Evolutionary conservation across 352 stramenopile species (phyloP).

Genomic region (Globisporangium paddicum): DNA sequence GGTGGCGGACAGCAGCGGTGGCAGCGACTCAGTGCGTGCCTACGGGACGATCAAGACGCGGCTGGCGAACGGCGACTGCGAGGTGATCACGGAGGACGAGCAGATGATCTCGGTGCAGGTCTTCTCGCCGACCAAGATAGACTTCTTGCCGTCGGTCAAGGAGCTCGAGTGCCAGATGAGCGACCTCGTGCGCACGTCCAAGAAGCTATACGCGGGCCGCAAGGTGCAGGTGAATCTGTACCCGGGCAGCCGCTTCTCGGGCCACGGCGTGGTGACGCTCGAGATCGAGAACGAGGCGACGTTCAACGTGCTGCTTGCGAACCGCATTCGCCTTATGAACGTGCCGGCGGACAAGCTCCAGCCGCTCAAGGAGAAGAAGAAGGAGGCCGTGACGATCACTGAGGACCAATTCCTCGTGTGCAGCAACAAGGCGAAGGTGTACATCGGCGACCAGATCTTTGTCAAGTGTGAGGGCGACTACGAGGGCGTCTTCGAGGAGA

Average conservation of each 20-base stretch:
- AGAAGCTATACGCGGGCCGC: conserved; percentile 51
- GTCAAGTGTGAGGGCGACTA: conserved; percentile 58
- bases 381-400: conserved; percentile 43
- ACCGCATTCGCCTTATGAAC: conserved; percentile 65
- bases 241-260: conserved; percentile 60
- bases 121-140: conserved; percentile 31
- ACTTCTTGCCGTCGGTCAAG: conserved; percentile 51
- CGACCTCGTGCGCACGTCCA: conserved; percentile 37
- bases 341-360: conserved; percentile 57
- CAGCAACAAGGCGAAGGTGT: conserved; percentile 51
- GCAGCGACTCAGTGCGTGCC: conserved; percentile 26
- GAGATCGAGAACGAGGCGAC: conserved; percentile 28
- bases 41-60: conserved; percentile 61
- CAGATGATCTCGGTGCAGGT: conserved; percentile 58
- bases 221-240: conserved; percentile 76
- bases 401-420: conserved; percentile 73
- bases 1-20: neutral
- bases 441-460: conserved; percentile 76
- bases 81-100: conserved; percentile 57
- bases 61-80: conserved; percentile 36
- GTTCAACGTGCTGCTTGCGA: conserved; percentile 64
- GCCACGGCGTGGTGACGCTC: conserved; percentile 52
- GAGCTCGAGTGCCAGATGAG: conserved; percentile 52
- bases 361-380: conserved; percentile 62
- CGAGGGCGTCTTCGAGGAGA: conserved; percentile 49